Evolutionary conservation across 768 basidiomycete species (phyloP), one percentile per base, ranked within the genome.

Genomic region (Galerina sulciceps): DNA sequence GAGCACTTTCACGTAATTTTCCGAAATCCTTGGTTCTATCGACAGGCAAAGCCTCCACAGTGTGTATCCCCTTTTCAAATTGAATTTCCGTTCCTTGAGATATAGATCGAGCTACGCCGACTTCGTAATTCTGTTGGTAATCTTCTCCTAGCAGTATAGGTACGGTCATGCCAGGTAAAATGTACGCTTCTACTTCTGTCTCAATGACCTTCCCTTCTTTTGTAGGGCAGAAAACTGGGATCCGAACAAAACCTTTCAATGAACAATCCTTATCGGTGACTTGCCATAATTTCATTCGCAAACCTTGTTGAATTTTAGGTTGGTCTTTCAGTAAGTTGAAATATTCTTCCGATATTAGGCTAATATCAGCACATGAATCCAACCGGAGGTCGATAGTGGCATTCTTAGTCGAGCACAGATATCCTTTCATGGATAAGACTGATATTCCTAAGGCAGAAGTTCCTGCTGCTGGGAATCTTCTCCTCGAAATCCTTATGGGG

Each of bases 351-450:
- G 47, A 49, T 26, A 49, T 49, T n/a, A 49, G 13, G 34, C 23
- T 49, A 31, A 49, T 49, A 34, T 49, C 47, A 11, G 47, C 47
- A 17, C 47, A 49, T 8, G 47, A 49, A 49, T 49, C 47, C 17
- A 49, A 26, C 15, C 47, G 18, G 22, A 49, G 26, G 26, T 49
- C 47, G 11, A 49, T 35, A 2, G 9, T 26, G 8, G 22, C 5
- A n/a, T 49, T 49, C n/a, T 35, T n/a, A 3, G 15, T 26, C 4
- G 23, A 31, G 13, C 47, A 26, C 3, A 49, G n/a, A 14, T 49
- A 14, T 9, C 47, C 47, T 34, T 13, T 49, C 22, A 49, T 35
- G 2, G 47, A 2, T 15, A 49, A 5, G 9, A 49, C 47, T 11
- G 47, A 49, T 11, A 49, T 31, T 26, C 47, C 47, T 14, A 49